phyloP scores from a whole-genome alignment of 345 rosid genomes.

The Diplotaxis tenuifolia region DNA sequence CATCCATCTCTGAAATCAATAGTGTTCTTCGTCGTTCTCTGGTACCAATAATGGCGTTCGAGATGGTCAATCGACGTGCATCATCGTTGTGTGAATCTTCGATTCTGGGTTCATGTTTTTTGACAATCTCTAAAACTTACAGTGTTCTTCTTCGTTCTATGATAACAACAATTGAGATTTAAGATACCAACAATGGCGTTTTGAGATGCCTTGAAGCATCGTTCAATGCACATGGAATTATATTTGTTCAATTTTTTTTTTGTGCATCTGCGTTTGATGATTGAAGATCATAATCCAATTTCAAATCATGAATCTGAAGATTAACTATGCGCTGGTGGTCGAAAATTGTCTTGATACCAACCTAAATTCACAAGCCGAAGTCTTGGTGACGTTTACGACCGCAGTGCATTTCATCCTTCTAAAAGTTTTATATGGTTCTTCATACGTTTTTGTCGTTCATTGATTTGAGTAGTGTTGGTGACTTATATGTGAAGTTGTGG shows the following conservation, averaged over 20 bases:
- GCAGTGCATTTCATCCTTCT: not conserved
- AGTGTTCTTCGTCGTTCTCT: no score
- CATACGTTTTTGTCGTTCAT: not conserved
- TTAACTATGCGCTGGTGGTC: not conserved
- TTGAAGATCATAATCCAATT: not conserved
- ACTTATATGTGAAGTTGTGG: not conserved
- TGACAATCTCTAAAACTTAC: no score
- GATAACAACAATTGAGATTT: no score
- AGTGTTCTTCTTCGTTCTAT: no score
- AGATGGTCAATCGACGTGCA: no score
- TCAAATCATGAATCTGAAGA: not conserved
- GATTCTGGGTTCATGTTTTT: no score
- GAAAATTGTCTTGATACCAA: not conserved
- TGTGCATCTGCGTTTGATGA: not conserved
- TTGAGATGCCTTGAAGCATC: no score
- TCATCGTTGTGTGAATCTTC: no score
- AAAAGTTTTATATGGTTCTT: not conserved
- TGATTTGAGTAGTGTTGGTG: not conserved
- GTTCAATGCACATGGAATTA: not conserved
- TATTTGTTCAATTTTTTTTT: not conserved
- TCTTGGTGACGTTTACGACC: not conserved
- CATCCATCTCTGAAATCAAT: no score
- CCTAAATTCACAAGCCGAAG: not conserved
- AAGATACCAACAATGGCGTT: no score
- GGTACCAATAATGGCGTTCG: no score